Percentiles rank a stretch among this genome's conserved stretches.
Conservation (phyloP, 2,329 filamentous ascomycete species). For the Paecilomyces sp. region DNA sequence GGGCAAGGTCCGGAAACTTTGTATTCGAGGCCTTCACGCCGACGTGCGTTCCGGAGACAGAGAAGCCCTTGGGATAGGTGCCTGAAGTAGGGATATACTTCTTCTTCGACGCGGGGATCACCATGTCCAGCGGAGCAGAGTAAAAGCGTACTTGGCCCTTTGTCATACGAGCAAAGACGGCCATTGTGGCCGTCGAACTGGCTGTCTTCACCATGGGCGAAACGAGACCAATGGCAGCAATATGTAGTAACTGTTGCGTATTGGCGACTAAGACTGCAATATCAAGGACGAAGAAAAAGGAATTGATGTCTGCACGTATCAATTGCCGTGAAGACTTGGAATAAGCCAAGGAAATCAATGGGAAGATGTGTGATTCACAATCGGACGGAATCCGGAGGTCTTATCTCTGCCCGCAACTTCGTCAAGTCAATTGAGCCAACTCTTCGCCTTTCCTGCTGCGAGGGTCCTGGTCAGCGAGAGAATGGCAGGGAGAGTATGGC, state of each 20-base stretch:
- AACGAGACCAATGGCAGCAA: not conserved
- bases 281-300: not conserved
- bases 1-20: slow-evolving; percentile 79
- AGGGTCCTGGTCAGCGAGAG: not conserved
- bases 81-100: slow-evolving; percentile 84
- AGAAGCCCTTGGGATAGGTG: slow-evolving; percentile 85
- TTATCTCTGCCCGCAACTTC: not conserved
- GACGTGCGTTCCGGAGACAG: slow-evolving; percentile 77
- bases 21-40: slow-evolving; percentile 93
- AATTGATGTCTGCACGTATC: not conserved
- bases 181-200: slow-evolving; percentile 24
- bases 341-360: not conserved
- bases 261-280: not conserved
- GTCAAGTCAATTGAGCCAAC: not conserved
- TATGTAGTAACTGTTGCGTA: not conserved
- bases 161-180: slow-evolving; percentile 26
- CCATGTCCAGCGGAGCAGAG: slow-evolving; percentile 39
- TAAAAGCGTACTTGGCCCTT: slow-evolving; percentile 36
- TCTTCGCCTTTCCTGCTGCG: not conserved
- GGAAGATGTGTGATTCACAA: not conserved
- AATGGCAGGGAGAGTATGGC: not conserved
- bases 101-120: slow-evolving; percentile 70
- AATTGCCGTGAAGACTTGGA: not conserved
- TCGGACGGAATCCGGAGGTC: not conserved
- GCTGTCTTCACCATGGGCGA: slow-evolving; percentile 9